Evolutionary conservation across 2,329 filamentous ascomycete genomes (phyloP), one percentile per base, ranked within the genome.

Genomic region (Verticillium isaacii): DNA sequence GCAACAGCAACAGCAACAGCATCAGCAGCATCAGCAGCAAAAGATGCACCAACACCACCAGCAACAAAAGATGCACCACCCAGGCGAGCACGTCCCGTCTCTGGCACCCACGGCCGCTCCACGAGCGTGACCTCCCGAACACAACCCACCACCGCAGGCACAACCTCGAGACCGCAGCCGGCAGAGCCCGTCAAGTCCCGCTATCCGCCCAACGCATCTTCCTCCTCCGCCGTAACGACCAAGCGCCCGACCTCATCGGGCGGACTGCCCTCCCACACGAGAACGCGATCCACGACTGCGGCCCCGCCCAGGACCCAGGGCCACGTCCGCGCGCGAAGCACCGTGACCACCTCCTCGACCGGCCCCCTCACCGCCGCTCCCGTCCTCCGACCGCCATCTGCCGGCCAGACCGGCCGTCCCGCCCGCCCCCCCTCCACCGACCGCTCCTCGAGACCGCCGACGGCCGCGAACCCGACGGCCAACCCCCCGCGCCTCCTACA

Each of bases 261-360:
- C 4, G 69, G 71, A 1, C 56, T 70, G 5, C 66, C 71, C 11
- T 54, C 68, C 12, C 36, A 58, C 5, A 61, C 23, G 19, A 50
- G 41, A 25, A 50, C 25, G 36, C 25, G 55, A 32, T 34, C 41
- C n/a, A 50, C 68, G 6, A 54, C 60, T 29, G 60, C 65, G 25
- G 56, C 65, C 6, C 60, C 58, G 55, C 65, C 60, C 37, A 61
- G 69, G 25, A 37, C 61, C 3, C 25, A 60, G 12, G 70, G 69
- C 17, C 78, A 80, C 63, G 56, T 69, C 11, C 73, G 78, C 57
- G 73, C 77, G n/a, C 77, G 73, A 66, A 79, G 77, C n/a, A 76
- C 74, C 5, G 74, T 74, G 5, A 78, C 77, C 2, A 64, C 72
- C 25, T 41, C 34, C 15, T 32, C 37, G 19, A 29, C 17, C 37